phyloP scores from a whole-genome alignment of 2,329 filamentous ascomycete species.

The Ambrosiella beaveri region DNA sequence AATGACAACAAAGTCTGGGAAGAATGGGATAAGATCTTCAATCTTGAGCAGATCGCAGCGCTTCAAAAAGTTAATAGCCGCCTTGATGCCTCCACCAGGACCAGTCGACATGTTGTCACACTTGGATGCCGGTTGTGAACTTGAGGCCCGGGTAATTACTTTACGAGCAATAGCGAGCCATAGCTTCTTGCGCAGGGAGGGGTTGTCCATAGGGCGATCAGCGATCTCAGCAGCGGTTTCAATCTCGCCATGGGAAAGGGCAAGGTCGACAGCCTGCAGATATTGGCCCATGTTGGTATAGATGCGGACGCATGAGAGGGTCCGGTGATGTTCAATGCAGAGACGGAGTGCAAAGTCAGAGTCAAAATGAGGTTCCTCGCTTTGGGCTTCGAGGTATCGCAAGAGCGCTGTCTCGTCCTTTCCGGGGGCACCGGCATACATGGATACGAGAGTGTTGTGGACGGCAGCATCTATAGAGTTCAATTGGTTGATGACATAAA shows the following conservation, averaged over 20 bases:
- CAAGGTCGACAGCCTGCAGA: constrained; percentile 79
- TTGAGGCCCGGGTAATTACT: constrained; percentile 58
- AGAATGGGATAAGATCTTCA: constrained; percentile 94
- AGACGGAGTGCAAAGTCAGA: constrained; percentile 89
- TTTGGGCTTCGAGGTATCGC: constrained; percentile 78
- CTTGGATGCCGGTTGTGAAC: background rate
- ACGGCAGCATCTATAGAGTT: constrained; percentile 68
- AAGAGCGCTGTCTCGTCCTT: constrained; percentile 72
- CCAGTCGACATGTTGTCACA: background rate
- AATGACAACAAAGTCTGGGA: constrained; percentile 95
- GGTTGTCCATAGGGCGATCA: constrained; percentile 64
- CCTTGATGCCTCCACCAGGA: constrained; percentile 56
- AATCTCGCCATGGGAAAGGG: constrained; percentile 73
- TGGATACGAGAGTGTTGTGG: constrained; percentile 91
- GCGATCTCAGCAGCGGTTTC: constrained; percentile 82
- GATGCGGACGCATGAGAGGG: constrained; percentile 89
- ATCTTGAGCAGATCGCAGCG: constrained; percentile 84
- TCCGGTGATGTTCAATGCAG: constrained; percentile 85
- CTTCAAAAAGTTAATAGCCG: constrained; percentile 83
- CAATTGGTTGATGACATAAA: constrained; percentile 79
- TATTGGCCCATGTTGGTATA: constrained; percentile 96
- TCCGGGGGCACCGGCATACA: constrained; percentile 76
- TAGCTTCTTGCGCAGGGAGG: constrained; percentile 71
- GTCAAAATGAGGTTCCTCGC: constrained; percentile 73
- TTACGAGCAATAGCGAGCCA: constrained; percentile 93